Base-by-base conservation (phyloP, 2,329 filamentous ascomycete species). In the Venturia effusa region DNA sequence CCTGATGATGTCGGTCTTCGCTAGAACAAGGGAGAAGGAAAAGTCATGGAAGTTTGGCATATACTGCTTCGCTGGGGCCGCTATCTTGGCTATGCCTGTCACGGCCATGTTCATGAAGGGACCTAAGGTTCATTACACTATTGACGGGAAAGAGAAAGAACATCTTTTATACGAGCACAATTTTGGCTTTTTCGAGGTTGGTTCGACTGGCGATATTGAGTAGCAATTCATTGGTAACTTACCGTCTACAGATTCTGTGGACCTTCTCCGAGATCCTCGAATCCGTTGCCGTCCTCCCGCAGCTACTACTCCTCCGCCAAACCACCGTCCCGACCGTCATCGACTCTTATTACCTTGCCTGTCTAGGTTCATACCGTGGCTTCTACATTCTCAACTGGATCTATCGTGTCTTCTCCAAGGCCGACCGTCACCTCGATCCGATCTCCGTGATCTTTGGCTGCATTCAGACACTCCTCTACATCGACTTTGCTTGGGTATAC, bases 401-500 rank as follows among this genome's bases (percentile, higher is more conserved):
- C 69, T 78, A 84, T 66, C 85, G 89, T 39, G 82, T 32, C 68
- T 76, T 84, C 27, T 85, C 89, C 70, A 79, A 80, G 11, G 78
- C 80, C 37, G 83, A 84, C 69, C 74, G 78, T 51, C 78, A 80
- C 67, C 85, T 86, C 66, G 88, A 92, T 69, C 81, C 85, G 3
- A 84, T 93, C 11, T 87, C 89, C 8, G 84, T 94, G 72, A 84
- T 95, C 66, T 97, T 96, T 71, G 93, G 93, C 64, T 78, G 95
- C 66, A 80, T 97, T 32, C 93, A 97, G 78, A 97, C 92, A 0
- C 86, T 88, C 0, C 84, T 97, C 54, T 97, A 97, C 75, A 74
- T 92, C 69, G 93, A 97, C 76, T 97, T 97, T 73, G 92, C 91
- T 41, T 97, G 92, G 92, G 92, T 97, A 1, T 97, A 97, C 80